Evolutionary conservation across 2,329 filamentous ascomycete species (phyloP).

Genomic region (Aspergillus aculeatus): DNA sequence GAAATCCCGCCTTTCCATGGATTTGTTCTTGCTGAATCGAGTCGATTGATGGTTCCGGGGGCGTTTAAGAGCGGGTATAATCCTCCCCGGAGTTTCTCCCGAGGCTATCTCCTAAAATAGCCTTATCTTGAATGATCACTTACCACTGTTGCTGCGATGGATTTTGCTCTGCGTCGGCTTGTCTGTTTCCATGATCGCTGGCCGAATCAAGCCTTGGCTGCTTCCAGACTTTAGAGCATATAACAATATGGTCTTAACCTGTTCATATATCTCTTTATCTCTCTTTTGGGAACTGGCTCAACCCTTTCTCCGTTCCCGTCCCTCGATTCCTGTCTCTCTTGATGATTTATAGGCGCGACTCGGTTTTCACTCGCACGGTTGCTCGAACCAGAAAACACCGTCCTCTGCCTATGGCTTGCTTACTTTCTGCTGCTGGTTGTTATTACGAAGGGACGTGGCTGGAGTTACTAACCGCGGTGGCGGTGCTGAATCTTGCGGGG

Average conservation of each 20-base stretch:
- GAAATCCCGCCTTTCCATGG: slow-evolving; percentile 22
- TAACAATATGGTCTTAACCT: neutral
- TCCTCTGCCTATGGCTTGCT: neutral
- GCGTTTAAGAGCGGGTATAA: neutral
- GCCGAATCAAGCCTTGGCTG: slow-evolving; percentile 16
- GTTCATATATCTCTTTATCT: slow-evolving; percentile 9
- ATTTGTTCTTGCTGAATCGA: slow-evolving; percentile 2
- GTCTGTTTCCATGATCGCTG: slow-evolving; percentile 21
- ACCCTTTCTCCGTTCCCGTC: neutral
- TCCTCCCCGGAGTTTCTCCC: neutral
- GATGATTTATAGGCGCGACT: neutral
- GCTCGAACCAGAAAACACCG: neutral
- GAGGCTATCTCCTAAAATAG: slow-evolving; percentile 1
- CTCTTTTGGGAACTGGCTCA: slow-evolving; percentile 1
- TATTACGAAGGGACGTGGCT: slow-evolving; percentile 2
- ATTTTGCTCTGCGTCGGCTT: slow-evolving; percentile 8
- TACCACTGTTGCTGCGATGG: neutral
- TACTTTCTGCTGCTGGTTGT: slow-evolving; percentile 14
- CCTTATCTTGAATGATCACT: neutral
- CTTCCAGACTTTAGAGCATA: slow-evolving; percentile 1
- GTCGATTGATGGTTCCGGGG: neutral
- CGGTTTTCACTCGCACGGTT: neutral
- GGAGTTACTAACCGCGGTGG: slow-evolving; percentile 7
- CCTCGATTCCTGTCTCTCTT: neutral
- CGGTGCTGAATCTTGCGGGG: slow-evolving; percentile 1